These are phyloP conservation scores for Claviceps sp. DNA, from an alignment of 2,329 filamentous ascomycete species.

Conservation along the genomic window DNA sequence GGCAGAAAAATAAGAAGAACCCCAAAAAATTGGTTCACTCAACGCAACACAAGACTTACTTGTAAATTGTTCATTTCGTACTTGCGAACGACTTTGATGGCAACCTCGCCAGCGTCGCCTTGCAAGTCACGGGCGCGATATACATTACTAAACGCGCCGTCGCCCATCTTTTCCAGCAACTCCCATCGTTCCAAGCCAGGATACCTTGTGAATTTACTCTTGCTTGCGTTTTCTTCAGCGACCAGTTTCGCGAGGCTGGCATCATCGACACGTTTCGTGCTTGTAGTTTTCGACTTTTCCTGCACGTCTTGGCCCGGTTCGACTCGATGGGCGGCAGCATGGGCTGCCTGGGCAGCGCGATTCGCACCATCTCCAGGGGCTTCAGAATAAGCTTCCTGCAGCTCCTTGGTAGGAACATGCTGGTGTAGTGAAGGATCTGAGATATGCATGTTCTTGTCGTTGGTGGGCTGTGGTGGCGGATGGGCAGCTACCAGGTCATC, in stretches of 20 bases:
- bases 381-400: slow-evolving; percentile 46
- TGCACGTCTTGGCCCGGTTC: slow-evolving; percentile 44
- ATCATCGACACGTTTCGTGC: slow-evolving; percentile 35
- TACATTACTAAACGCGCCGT: slow-evolving; percentile 97
- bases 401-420: slow-evolving; percentile 29
- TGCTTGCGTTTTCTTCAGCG: slow-evolving; percentile 79
- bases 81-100: slow-evolving; percentile 97
- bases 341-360: slow-evolving; percentile 53
- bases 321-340: slow-evolving; percentile 48
- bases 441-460: slow-evolving; percentile 37
- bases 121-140: slow-evolving; percentile 72
- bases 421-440: slow-evolving; percentile 30
- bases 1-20: slow-evolving; percentile 16
- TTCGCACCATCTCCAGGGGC: slow-evolving; percentile 49
- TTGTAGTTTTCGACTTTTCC: slow-evolving; percentile 11
- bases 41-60: slow-evolving; percentile 48
- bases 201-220: slow-evolving; percentile 64
- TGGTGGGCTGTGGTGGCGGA: slow-evolving; percentile 39
- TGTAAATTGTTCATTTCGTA: slow-evolving; percentile 98
- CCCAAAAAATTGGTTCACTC: slow-evolving; percentile 2
- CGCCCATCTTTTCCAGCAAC: slow-evolving; percentile 92
- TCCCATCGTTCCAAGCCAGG: slow-evolving; percentile 50
- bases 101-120: slow-evolving; percentile 64
- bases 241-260: slow-evolving; percentile 73
- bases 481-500: slow-evolving; percentile 35